These are phyloP conservation scores for Mycena vitilis DNA, from an alignment of 768 basidiomycete species.

Conservation along the genomic window DNA sequence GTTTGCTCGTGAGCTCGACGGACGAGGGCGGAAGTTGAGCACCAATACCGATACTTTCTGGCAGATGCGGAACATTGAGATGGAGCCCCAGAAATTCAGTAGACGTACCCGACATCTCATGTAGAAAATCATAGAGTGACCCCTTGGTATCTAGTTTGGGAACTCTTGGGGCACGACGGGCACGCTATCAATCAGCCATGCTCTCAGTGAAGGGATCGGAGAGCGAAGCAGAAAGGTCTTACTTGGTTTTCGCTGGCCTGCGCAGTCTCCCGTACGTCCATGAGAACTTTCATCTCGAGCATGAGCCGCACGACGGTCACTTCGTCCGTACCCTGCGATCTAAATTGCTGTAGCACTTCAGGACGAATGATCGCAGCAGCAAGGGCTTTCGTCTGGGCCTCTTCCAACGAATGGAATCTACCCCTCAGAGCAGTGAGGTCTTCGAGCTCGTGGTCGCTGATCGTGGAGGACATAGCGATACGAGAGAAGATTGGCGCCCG, in stretches of 20 bases:
- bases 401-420: conserved; percentile 12
- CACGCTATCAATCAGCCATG: neutral
- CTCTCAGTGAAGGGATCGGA: neutral
- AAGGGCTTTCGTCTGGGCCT: neutral
- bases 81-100: too few relatives aligned
- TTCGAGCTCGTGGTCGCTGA: conserved; percentile 6
- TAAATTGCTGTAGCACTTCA: conserved; percentile 1
- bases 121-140: neutral
- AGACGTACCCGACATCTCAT: conserved; percentile 1
- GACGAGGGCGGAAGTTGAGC: conserved; percentile 1
- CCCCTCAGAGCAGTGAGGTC: conserved; percentile 5
- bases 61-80: neutral
- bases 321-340: conserved; percentile 4
- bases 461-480: conserved; percentile 1
- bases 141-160: conserved; percentile 2
- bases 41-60: conserved; percentile 6
- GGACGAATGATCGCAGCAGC: neutral
- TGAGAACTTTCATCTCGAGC: neutral
- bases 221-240: neutral
- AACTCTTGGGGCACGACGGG: conserved; percentile 2
- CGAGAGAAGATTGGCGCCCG: neutral
- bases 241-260: neutral
- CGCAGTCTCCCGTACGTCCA: neutral
- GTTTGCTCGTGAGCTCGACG: conserved; percentile 9
- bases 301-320: neutral